Evolutionary conservation across 371 early-diverging fungal genomes (phyloP), one percentile per base, ranked within the genome.

Genomic region (Phascolomyces articulosus): DNA sequence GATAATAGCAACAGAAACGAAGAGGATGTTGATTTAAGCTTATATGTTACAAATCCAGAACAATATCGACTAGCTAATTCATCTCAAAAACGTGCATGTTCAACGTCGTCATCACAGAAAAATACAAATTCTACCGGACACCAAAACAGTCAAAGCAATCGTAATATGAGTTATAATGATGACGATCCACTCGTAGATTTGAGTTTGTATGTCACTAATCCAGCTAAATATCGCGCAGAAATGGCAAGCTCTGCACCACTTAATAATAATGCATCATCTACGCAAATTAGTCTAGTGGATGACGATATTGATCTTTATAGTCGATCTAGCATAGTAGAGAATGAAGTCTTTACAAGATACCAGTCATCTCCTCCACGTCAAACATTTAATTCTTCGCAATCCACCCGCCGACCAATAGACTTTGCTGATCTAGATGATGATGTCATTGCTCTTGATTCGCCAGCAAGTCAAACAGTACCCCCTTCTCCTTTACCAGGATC

Each of bases 21-120:
- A 44, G 63, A 47, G 6, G 63, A 67, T 31, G 55, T 63, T 4
- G 68, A 68, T 34, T 57, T 68, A 16, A 68, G 68, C 40, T 47
- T 68, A 15, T 68, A 68, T 38, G 60, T 63, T 10, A 24, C 63
- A 16, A 34, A 68, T 59, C 68, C 68, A 29, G 28, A 20, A 15
- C 20, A 24, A 18, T 31, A 15, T 9, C 4, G n/a, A 21, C 56
- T 10, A 31, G n/a, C 56, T n/a, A n/a, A n/a, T n/a, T n/a, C n/a
- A n/a, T n/a, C n/a, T n/a, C n/a, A n/a, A n/a, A n/a, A n/a, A n/a
- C n/a, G n/a, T n/a, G n/a, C n/a, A n/a, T n/a, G n/a, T n/a, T n/a
- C n/a, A n/a, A n/a, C n/a, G n/a, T n/a, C n/a, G n/a, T n/a, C n/a
- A n/a, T n/a, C n/a, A n/a, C n/a, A n/a, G n/a, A n/a, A n/a, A n/a